Evolutionary conservation across 129 eudicot species (phyloP).

Genomic region (Chrysanthemum seticuspe): DNA sequence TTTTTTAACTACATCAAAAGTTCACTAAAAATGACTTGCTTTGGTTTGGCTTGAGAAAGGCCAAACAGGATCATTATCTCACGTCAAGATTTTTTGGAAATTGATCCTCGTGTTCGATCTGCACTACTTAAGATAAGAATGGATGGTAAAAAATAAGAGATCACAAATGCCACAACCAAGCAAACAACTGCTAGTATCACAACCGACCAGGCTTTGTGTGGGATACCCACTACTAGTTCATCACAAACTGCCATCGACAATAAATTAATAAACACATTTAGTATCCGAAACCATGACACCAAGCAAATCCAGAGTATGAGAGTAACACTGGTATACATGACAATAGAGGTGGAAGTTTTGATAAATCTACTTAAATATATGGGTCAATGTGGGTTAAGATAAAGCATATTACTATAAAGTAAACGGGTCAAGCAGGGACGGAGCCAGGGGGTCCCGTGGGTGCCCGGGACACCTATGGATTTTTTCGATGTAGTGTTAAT

Average conservation of each 20-base stretch:
- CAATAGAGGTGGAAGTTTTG: too few species aligned
- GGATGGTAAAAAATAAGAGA: constrained; percentile 67
- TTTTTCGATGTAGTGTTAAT: too few species aligned
- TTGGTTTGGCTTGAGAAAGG: not conserved
- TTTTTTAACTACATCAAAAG: constrained; percentile 1
- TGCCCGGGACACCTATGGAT: too few species aligned
- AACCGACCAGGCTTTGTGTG: constrained; percentile 84
- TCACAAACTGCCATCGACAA: constrained; percentile 74
- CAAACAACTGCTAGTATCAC: constrained; percentile 59
- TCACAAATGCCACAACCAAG: constrained; percentile 54
- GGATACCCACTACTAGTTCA: constrained; percentile 79
- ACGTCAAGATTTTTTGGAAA: constrained; percentile 52
- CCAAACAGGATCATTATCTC: not conserved
- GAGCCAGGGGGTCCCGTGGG: too few species aligned
- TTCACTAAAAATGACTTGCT: not conserved
- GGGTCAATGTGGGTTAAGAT: not conserved
- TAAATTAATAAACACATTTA: too few species aligned
- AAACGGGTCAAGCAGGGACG: not conserved
- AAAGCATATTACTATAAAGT: not conserved
- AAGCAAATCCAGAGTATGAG: too few species aligned
- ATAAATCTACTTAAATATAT: too few species aligned
- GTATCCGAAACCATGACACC: too few species aligned
- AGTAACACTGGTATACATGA: too few species aligned
- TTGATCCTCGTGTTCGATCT: constrained; percentile 24
- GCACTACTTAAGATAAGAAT: constrained; percentile 31